Evolutionary conservation across 176 grass and related monocot species (phyloP), one percentile per base, ranked within the genome.

Genomic region (Ananas comosus): DNA sequence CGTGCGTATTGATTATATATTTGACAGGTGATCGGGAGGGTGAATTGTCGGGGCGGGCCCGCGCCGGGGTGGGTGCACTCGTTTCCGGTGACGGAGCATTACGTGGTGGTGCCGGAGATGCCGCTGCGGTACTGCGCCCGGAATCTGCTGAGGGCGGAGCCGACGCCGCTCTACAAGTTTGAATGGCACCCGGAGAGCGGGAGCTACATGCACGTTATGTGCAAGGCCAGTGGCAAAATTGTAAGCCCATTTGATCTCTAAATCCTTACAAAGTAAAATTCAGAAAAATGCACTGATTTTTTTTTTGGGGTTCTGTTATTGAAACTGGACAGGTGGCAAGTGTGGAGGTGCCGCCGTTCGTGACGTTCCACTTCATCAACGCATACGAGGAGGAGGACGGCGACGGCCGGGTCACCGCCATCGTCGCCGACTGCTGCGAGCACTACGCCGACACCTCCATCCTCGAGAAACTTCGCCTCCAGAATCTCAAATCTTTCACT

Each of bases 291-390:
- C 0, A 33, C 29, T 27, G 25, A 27, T 27, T 2, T 27, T 27
- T 2, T 27, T 27, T 27, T 27, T 27, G 25, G 1, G 25, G 25
- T 27, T 71, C 13, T 67, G 16, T 59, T 11, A n/a, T 6, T 28
- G 21, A 28, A 13, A 47, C 23, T 18, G 11, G 21, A 18, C 24
- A 89, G 91, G 91, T 93, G 80, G 85, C 95, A 6, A 94, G 90
- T 71, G 95, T 93, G 9, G 90, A 99, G 80, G 95, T 99, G 53
- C 90, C 95, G 23, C 95, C 95, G 8, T 99, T 16, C 72, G 90
- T 99, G 65, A 99, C 95, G 19, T 99, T 99, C 82, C 95, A 99
- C 84, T 99, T 84, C 85, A 88, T 99, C 80, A 99, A 99, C 69
- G 95, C 95, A 50, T 99, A 91, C 66, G 95, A 99, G 77, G 90